Evolutionary conservation across 176 grass and related monocot species (phyloP), one percentile per base, ranked within the genome.

Genomic region (Triticum dicoccoides): DNA sequence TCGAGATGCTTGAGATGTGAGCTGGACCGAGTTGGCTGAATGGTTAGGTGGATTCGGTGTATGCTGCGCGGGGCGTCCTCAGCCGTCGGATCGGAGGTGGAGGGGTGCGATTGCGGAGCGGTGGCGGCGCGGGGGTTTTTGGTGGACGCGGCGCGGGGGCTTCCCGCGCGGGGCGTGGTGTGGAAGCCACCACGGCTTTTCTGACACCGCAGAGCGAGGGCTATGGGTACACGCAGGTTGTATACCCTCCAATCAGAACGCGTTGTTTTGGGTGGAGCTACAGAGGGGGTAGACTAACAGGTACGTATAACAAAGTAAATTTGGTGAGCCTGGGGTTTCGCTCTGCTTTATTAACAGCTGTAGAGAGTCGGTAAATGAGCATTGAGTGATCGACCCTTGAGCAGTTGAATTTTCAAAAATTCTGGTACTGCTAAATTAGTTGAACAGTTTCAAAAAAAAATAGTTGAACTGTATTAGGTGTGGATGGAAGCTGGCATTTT

Each of bases 21-120:
- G 6, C 11, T 7, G 3, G 9, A 1, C 1, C 4, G 11, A 3
- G 24, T 0, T 3, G 1, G 3, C 0, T 3, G 2, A 0, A 0
- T 0, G 1, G n/a, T 8, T 33, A 5, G 8, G 17, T 80, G 81
- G 1, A 0, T 2, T 1, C 5, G 85, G 82, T 56, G 62, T 45
- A 85, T 54, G 52, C 39, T 0, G 9, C 0, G 3, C 5, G 0
- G 27, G 4, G 4, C 0, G 0, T 3, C 10, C 0, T 1, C 0
- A 0, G 2, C 80, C 88, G 80, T 83, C 25, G 1, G 74, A 83
- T 82, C 3, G 4, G 33, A 3, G 5, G 12, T 29, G 56, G 52
- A 63, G 20, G 85, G 1, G 12, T 1, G 0, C 0, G 73, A 72
- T 10, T 13, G n/a, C 2, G 42, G 8, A 0, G 11, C 0, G 25